Percentiles rank a stretch among this genome's conserved stretches.
These are phyloP conservation scores for Debaryomycetaceae sp. DNA, from an alignment of 1,139 yeast species.

Conservation along the genomic window DNA sequence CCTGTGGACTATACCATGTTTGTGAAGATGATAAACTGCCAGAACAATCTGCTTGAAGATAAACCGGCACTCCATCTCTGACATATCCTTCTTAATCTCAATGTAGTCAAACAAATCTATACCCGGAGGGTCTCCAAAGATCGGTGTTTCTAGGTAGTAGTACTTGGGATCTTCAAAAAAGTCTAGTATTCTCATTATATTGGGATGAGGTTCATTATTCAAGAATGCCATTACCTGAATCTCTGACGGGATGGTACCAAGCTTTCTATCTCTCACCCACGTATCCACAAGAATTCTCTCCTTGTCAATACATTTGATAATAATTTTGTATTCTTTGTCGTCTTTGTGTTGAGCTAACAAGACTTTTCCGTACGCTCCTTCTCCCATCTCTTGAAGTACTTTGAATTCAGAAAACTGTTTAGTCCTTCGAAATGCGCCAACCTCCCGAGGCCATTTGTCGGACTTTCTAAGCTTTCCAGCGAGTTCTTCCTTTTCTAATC, in stretches of 20 bases:
- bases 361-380: conserved; percentile 95
- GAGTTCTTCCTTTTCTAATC: conserved; percentile 42
- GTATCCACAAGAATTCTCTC: conserved; percentile 93
- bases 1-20: conserved; percentile 84
- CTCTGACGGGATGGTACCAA: conserved; percentile 94
- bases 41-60: conserved; percentile 78
- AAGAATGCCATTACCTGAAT: conserved; percentile 86
- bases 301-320: conserved; percentile 85
- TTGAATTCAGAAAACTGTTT: conserved; percentile 70
- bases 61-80: conserved; percentile 68
- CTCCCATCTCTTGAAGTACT: conserved; percentile 78
- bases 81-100: conserved; percentile 77
- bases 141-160: conserved; percentile 86
- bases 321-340: conserved; percentile 63
- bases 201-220: conserved; percentile 76
- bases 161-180: conserved; percentile 88
- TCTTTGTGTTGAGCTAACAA: conserved; percentile 68
- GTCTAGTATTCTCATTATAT: conserved; percentile 78
- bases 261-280: conserved; percentile 87
- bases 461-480: conserved; percentile 32
- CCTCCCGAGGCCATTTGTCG: conserved; percentile 49
- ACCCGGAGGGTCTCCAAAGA: conserved; percentile 85
- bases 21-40: conserved; percentile 78
- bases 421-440: conserved; percentile 59
- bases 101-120: conserved; percentile 89